Base-by-base conservation (phyloP, 371 early-diverging fungal genomes). In the Chytridiales sp. region DNA sequence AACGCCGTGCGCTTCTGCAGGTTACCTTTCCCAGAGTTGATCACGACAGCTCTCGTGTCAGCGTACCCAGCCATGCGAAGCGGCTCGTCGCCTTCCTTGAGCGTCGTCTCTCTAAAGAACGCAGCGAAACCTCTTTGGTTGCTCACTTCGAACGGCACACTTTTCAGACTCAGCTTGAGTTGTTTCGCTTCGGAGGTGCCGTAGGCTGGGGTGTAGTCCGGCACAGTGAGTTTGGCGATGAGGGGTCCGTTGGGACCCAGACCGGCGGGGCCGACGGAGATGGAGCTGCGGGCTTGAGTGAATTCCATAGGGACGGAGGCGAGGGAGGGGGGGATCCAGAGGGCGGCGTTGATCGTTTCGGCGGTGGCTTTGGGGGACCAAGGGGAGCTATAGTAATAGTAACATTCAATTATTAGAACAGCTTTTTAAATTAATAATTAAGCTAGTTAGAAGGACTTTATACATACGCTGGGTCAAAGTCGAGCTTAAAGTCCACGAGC, bases 301-400 rank as follows among this genome's bases (percentile, higher is more conserved):
- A 47, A 59, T 3, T 47, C 22, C 21, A 29, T 24, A 9, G 13
- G 29, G 38, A 59, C 9, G 35, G 29, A 26, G 5, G 32, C 40
- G 49, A 59, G 50, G 40, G 31, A 35, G 27, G 36, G 13, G 35
- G 59, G 59, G 42, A 59, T 27, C 27, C 30, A 31, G 50, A 50
- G 24, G 29, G 21, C 24, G 42, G 35, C 50, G 2, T 4, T 3
- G 41, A 59, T 40, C 42, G 24, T 39, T 3, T 3, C 24, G 34
- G 59, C 6, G 39, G 49, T 38, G 22, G 50, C 50, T 4, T 6
- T 6, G 31, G 50, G 21, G 59, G 3, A 17, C 40, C 5, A 6
- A 4, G 57, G 57, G 47, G 3, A 6, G 47, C 34, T 29, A 3
- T 29, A 3, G 47, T 57, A 31, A 24, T 46, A 46, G 32, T 27